Evolutionary conservation across 2,329 filamentous ascomycete species (phyloP), one percentile per base, ranked within the genome.

Genomic region (Pyrenophora seminiperda): DNA sequence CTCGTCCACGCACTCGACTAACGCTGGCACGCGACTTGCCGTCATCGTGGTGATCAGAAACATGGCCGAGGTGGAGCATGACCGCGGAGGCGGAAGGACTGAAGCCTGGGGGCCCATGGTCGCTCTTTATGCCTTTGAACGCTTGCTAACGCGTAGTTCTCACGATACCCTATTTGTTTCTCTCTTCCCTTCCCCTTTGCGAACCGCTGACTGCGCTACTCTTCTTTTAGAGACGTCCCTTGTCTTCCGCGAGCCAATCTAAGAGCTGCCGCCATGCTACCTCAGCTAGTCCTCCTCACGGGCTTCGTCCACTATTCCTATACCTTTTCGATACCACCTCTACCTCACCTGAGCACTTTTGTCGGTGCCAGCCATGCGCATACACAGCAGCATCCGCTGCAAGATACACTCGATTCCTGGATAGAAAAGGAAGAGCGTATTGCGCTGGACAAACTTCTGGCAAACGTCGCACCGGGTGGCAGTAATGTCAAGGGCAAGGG

Each of bases 401-500:
- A 62, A 36, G 62, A 67, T 14, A 61, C 59, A 2, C 49, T 74
- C 9, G 66, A 71, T 43, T 53, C 58, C 24, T 76, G 73, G 73
- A 58, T 76, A 61, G 58, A 70, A 33, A 44, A 58, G 41, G 68
- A 75, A 58, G 65, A 74, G 57, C 55, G 56, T 20, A 62, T 71
- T 45, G 68, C 73, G 13, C 43, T 74, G 22, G 66, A 73, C 43
- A 71, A 61, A 39, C 54, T 78, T 34, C 68, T 77, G 9, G 73
- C 70, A 27, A 78, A 78, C 46, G 65, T 77, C 29, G 71, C 74
- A 2, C 76, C 76, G 6, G 65, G 69, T n/a, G 76, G 76, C 5
- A 54, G 59, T 7, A 75, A 76, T 44, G 63, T 72, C 1, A 45
- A 58, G 40, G 70, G 67, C 2, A 47, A 60, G 24, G 67, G 63